Conservation (phyloP, 176 grass and related monocot species). For the Lolium multiflorum region DNA sequence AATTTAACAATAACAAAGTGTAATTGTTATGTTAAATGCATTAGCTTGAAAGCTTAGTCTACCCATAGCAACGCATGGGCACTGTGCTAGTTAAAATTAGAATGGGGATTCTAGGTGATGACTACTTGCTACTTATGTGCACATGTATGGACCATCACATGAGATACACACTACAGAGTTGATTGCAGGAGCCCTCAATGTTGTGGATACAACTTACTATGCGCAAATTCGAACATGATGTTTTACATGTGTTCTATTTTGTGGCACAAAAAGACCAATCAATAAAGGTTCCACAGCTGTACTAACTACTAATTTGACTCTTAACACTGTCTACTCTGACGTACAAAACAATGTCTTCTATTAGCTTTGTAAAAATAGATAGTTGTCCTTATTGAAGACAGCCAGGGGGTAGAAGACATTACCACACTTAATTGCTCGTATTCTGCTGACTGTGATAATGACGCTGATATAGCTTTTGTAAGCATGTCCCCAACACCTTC, state of each 20-base stretch:
- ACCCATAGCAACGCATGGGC: no score
- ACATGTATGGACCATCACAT: constrained; percentile 5
- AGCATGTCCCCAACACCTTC: constrained; percentile 93
- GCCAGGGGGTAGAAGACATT: constrained; percentile 15
- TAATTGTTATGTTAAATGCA: no score
- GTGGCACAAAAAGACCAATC: constrained; percentile 2
- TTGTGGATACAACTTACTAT: constrained; percentile 9
- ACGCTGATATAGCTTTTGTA: constrained; percentile 78
- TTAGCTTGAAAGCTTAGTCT: no score
- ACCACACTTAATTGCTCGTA: constrained; percentile 81
- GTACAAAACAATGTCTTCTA: background rate
- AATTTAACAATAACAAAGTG: no score
- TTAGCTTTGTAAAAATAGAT: constrained; percentile 25
- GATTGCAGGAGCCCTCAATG: constrained; percentile 31
- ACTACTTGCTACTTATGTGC: constrained; percentile 34
- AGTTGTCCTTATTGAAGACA: background rate
- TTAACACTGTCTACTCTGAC: constrained; percentile 21
- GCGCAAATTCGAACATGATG: background rate
- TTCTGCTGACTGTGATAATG: constrained; percentile 73
- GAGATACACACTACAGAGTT: constrained; percentile 30
- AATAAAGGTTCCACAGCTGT: background rate
- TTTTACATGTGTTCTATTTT: background rate
- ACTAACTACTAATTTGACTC: constrained; percentile 9
- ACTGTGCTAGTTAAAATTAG: constrained; percentile 3
- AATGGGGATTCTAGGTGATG: constrained; percentile 11